Conservation (phyloP, 2,329 filamentous ascomycete genomes). For the Trichothecium sympodiale region DNA sequence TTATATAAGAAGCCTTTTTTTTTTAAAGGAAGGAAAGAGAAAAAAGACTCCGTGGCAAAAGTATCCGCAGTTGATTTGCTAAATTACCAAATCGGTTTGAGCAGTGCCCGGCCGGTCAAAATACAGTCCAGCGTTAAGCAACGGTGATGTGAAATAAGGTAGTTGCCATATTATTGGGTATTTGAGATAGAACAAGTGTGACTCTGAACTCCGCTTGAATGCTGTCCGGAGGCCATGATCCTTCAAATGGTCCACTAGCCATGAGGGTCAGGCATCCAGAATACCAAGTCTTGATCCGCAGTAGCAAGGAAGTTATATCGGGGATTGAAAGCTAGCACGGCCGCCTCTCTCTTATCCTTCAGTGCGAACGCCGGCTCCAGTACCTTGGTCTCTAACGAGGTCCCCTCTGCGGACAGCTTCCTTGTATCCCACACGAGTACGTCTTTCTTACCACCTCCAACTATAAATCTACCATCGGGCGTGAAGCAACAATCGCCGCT, state of each 20-base stretch:
- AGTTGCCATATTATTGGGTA: no score
- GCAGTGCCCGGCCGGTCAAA: no score
- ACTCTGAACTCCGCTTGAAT: no score
- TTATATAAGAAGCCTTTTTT: no score
- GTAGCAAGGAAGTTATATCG: conserved; percentile 85
- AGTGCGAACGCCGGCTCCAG: conserved; percentile 53
- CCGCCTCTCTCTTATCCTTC: conserved; percentile 56
- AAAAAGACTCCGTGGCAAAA: no score
- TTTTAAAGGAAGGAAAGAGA: no score
- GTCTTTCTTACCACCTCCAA: conserved; percentile 68
- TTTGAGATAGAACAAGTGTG: no score
- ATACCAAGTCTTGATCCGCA: conserved; percentile 72
- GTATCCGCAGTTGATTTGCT: no score
- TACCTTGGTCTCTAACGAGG: conserved; percentile 42
- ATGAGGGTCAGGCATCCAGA: conserved; percentile 65
- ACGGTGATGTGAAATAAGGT: no score
- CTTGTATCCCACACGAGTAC: conserved; percentile 77
- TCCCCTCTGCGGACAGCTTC: conserved; percentile 24
- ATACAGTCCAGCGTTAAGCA: no score
- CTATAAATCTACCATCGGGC: conserved; percentile 77
- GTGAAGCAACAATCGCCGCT: conserved; percentile 80
- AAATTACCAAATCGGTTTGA: no score
- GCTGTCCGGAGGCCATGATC: no score
- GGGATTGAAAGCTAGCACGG: conserved; percentile 79
- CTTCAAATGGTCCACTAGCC: conserved; percentile 18